Evolutionary conservation across 306 rosid species (phyloP).

Genomic region (Clitoria ternatea): DNA sequence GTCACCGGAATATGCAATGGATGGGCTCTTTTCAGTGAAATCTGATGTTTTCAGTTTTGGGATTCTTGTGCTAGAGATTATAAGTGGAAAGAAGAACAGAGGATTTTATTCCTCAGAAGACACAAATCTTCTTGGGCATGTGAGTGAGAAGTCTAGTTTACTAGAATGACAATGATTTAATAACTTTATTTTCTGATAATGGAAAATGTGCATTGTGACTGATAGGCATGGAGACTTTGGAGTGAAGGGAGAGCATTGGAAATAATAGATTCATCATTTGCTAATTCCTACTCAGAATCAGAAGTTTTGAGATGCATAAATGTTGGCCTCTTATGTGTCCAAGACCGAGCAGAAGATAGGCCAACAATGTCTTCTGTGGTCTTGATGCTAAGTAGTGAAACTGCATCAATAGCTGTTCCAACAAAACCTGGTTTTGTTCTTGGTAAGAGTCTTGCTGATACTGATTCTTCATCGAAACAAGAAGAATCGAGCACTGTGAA

Average conservation of each 20-base stretch:
- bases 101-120: slow-evolving; percentile 45
- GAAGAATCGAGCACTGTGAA: slow-evolving; percentile 40
- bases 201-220: not conserved
- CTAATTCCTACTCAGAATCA: slow-evolving; percentile 24
- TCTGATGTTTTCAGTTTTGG: slow-evolving; percentile 67
- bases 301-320: slow-evolving; percentile 59
- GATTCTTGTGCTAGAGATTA: slow-evolving; percentile 51
- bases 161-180: too few species aligned
- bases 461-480: slow-evolving; percentile 36
- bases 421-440: too few species aligned
- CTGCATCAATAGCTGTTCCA: too few species aligned
- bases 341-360: slow-evolving; percentile 35
- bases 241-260: slow-evolving; percentile 46
- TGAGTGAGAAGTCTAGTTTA: slow-evolving; percentile 29
- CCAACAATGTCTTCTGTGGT: slow-evolving; percentile 42
- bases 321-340: too few species aligned
- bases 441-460: too few species aligned
- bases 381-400: slow-evolving; percentile 54
- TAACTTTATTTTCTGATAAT: not conserved
- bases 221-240: slow-evolving; percentile 63
- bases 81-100: slow-evolving; percentile 54
- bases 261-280: slow-evolving; percentile 41
- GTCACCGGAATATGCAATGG: slow-evolving; percentile 72
- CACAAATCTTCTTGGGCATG: slow-evolving; percentile 52
- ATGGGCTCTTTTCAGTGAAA: slow-evolving; percentile 50